A percentile compares a stretch with the other conserved stretches of the same genome.
phyloP scores from a whole-genome alignment of 2,329 filamentous ascomycete genomes.

The Pyrenochaeta sp. region DNA sequence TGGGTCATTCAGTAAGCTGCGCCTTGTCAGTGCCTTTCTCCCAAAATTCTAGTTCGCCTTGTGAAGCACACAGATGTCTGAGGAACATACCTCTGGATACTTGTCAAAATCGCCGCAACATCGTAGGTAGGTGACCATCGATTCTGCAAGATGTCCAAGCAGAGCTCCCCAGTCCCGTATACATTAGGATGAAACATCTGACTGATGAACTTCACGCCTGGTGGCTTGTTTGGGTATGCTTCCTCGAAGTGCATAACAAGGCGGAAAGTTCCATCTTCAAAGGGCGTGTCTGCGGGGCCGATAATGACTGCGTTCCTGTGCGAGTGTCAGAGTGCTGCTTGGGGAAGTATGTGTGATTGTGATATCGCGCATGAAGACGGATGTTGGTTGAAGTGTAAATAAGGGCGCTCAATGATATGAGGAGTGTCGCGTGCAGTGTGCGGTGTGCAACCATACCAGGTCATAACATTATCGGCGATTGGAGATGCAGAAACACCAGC shows the following conservation, averaged over 20 bases:
- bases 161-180: conserved; percentile 95
- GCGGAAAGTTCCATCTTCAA: conserved; percentile 97
- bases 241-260: conserved; percentile 99
- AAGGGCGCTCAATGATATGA: neutral
- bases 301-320: conserved; percentile 97
- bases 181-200: conserved; percentile 99
- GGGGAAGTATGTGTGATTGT: neutral
- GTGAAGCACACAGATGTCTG: neutral
- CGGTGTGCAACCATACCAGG: conserved; percentile 69
- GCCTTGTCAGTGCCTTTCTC: conserved; percentile 22
- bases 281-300: conserved; percentile 93
- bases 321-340: conserved; percentile 34
- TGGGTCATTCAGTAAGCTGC: conserved; percentile 91
- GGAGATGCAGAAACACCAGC: conserved; percentile 96
- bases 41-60: neutral
- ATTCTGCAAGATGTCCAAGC: conserved; percentile 96
- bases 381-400: neutral
- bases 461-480: conserved; percentile 97
- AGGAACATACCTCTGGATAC: conserved; percentile 85
- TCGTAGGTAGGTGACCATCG: conserved; percentile 99
- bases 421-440: conserved; percentile 39
- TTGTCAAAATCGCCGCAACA: conserved; percentile 94
- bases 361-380: neutral
- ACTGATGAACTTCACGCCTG: conserved; percentile 97
- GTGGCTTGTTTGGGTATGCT: conserved; percentile 98